Evolutionary conservation across 2,329 filamentous ascomycete species (phyloP), one percentile per base, ranked within the genome.

Genomic region (Lasiodiplodia hormozganensis): DNA sequence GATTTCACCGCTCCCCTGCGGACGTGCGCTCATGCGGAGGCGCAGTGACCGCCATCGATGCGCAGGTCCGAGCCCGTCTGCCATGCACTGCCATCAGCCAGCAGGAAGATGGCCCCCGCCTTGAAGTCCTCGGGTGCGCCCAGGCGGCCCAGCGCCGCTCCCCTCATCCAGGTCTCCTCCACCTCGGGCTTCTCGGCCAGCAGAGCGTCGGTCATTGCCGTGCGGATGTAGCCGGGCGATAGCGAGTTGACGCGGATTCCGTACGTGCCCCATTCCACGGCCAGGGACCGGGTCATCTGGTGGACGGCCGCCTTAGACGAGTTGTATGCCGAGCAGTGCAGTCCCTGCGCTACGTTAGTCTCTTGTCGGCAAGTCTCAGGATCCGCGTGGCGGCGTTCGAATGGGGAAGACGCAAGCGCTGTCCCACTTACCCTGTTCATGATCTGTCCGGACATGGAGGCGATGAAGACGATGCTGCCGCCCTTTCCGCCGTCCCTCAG

Each of bases 41-140:
- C 73, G 76, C 76, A 74, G 76, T 83, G 79, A 72, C 81, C 81
- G 69, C 81, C 81, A 70, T 83, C 81, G 21, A 83, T 78, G 25
- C 81, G 74, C 60, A 83, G 74, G 71, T 82, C 79, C 69, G 80
- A 76, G 23, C 81, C 87, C 11, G 88, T 90, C 69, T 94, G 89
- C 79, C 94, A 95, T 62, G 84, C 85, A 64, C 88, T 89, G 8
- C 73, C 75, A 2, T 74, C 73, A 1, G 69, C 71, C n/a, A 76
- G 51, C 57, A 76, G 57, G 71, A 83, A 78, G 23, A 76, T n/a
- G n/a, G 72, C 70, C 0, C 73, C 70, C 5, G 69, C 73, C 49
- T 73, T 70, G 43, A 70, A 75, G 62, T 76, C 74, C 21, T 75
- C 72, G 18, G 70, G 68, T 62, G 73, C 80, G 57, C 76, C 78